Base-by-base conservation (phyloP, 2,329 filamentous ascomycete genomes). In the Penicillium carneum region DNA sequence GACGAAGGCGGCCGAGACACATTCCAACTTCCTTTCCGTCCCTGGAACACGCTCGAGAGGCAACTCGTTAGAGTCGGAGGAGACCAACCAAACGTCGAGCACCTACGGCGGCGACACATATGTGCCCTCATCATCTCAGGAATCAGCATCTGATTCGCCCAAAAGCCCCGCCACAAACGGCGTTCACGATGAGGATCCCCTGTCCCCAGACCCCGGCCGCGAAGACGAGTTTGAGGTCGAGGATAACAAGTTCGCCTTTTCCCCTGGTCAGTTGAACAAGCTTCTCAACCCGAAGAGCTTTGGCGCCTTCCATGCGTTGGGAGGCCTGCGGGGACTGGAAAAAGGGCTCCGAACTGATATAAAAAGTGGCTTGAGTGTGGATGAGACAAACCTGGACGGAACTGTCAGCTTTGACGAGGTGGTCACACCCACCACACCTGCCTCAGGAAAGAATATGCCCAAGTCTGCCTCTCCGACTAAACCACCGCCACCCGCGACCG, bases 261-360 rank as follows among this genome's bases (percentile, higher is more conserved):
- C 87, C 0, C 88, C 88, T 11, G 91, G 90, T 26, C 90, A 91
- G 68, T 79, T 92, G 69, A 87, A 86, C 64, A 94, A 94, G 78
- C 79, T 95, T 7, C 82, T 93, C 53, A 93, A 93, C 65, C 91
- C 91, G 0, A 95, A 95, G 78, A 93, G 84, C 69, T 81, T 91
- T 62, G 82, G 86, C 29, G 91, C 90, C 4, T 92, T 93, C 63
- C 87, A 90, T 68, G 90, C 90, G 6, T 77, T 95, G 2, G 91
- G 91, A 57, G 91, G 91, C 50, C 74, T 94, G 6, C 80, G 79
- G 9, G 91, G 91, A 2, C 74, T 95, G 20, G 90, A 92, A 71
- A 91, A 88, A 71, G 91, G 91, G 0, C 74, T 95, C 10, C 83
- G 87, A 59, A 89, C 90, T 1, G 81, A 92, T 71, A 77, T 86